Evolutionary conservation across 768 basidiomycete genomes (phyloP).

Genomic region (Psilocybe sp.): DNA sequence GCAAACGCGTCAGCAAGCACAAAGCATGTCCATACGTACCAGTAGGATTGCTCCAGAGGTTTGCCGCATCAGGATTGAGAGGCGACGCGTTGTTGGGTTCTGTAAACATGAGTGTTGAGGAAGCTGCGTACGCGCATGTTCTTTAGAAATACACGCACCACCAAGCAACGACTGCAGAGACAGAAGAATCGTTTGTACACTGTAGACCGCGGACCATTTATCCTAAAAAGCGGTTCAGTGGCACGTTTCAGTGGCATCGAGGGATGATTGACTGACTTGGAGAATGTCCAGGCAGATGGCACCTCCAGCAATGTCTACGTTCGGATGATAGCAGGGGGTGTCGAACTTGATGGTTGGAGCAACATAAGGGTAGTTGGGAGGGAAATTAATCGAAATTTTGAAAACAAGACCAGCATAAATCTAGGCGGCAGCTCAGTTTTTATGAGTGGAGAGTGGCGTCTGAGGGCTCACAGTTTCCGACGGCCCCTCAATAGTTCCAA

Average conservation of each 20-base stretch:
- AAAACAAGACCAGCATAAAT: conserved; percentile 79
- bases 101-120: conserved; percentile 24
- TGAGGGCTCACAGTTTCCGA: conserved; percentile 59
- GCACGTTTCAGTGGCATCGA: not conserved
- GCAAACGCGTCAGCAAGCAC: conserved; percentile 1
- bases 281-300: conserved; percentile 87
- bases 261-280: conserved; percentile 47
- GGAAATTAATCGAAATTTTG: conserved; percentile 83
- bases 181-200: conserved; percentile 84
- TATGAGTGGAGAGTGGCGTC: not conserved
- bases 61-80: conserved; percentile 82
- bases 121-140: not conserved
- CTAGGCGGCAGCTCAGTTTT: conserved; percentile 27
- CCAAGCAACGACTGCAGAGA: conserved; percentile 87
- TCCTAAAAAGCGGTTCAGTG: conserved; percentile 44
- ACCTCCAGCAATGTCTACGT: conserved; percentile 76
- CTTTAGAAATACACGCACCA: conserved; percentile 45
- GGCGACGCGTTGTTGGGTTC: conserved; percentile 95
- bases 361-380: conserved; percentile 84
- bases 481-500: conserved; percentile 83
- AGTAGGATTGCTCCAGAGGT: conserved; percentile 72
- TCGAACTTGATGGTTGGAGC: conserved; percentile 86
- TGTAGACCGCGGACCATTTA: conserved; percentile 93
- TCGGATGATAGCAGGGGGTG: conserved; percentile 88
- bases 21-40: conserved; percentile 36